phyloP scores from a whole-genome alignment of 2,329 filamentous ascomycete species.

The Thelonectria blattea region DNA sequence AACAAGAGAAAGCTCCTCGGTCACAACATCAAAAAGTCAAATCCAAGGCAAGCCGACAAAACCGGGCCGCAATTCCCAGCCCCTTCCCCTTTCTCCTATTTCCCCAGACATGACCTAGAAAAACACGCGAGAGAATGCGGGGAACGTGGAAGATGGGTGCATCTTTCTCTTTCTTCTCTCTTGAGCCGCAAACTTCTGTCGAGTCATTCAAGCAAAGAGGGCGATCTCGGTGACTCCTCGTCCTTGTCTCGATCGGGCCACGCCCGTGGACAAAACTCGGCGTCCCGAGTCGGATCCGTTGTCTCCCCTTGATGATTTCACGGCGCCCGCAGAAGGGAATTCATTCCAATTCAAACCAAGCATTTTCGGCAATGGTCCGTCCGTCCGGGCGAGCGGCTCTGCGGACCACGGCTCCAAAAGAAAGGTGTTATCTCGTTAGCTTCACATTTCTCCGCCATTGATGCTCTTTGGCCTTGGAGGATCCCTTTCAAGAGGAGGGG shows the following conservation, averaged over 20 bases:
- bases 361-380: constrained; percentile 28
- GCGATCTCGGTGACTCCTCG: not conserved
- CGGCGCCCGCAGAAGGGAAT: constrained; percentile 3
- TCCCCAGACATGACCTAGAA: not conserved
- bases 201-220: not conserved
- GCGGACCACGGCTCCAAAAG: constrained; percentile 23
- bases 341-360: not conserved
- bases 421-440: constrained; percentile 26
- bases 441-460: not conserved
- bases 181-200: no score
- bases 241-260: not conserved
- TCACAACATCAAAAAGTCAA: no score
- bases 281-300: not conserved
- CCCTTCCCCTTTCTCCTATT: not conserved
- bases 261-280: not conserved
- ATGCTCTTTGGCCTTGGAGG: no score
- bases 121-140: constrained; percentile 16
- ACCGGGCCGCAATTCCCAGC: constrained; percentile 15
- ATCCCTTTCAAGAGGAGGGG: no score
- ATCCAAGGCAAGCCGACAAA: not conserved
- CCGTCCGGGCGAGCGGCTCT: constrained; percentile 34
- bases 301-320: not conserved
- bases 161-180: not conserved
- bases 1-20: no score
- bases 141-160: constrained; percentile 8